Evolutionary conservation across 257 asterid genomes (phyloP), one percentile per base, ranked within the genome.

Genomic region (Primulina eburnea): DNA sequence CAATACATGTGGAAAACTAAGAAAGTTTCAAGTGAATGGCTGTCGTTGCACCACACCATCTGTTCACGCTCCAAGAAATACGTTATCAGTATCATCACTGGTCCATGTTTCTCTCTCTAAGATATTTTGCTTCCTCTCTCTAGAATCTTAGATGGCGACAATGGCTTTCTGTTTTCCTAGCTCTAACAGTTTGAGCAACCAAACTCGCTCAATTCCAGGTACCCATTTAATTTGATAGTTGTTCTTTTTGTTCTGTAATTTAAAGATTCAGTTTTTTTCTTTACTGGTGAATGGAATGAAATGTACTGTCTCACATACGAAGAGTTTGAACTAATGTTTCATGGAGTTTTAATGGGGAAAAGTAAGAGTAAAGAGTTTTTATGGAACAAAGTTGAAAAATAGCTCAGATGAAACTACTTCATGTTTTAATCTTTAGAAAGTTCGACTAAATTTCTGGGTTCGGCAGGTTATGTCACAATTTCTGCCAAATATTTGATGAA

Each of bases 31-130:
- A 83, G 81, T 62, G 96, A 83, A 84, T 81, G 98, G 96, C 82
- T 87, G 84, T 81, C 85, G 65, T 83, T 75, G 37, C 96, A 90
- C 97, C 82, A 81, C 82, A 73, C 65, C 57, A 52, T 62, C 32
- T 32, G 55, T 65, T 17, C 68, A 10, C 30, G 40, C 71, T 60
- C 62, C 78, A 40, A 50, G 57, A 73, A 79, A 77, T 16, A 16
- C 20, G 56, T 50, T 50, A 16, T 72, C 79, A 69, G 71, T 81
- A 74, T 73, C 74, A 71, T 74, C 77, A 9, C 73, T 43, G 69
- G 14, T 30, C 1, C 17, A 10, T 37, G 21, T 76, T 16, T 29
- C 63, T 52, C 16, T 75, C 73, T 76, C 52, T 20, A 29, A 16
- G 35, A 57, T 20, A 37, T 20, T 18, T 30, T 20, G 20, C 2